Evolutionary conservation across 2,329 filamentous ascomycete genomes (phyloP), one percentile per base, ranked within the genome.

Genomic region (Scleromitrula shiraiana): DNA sequence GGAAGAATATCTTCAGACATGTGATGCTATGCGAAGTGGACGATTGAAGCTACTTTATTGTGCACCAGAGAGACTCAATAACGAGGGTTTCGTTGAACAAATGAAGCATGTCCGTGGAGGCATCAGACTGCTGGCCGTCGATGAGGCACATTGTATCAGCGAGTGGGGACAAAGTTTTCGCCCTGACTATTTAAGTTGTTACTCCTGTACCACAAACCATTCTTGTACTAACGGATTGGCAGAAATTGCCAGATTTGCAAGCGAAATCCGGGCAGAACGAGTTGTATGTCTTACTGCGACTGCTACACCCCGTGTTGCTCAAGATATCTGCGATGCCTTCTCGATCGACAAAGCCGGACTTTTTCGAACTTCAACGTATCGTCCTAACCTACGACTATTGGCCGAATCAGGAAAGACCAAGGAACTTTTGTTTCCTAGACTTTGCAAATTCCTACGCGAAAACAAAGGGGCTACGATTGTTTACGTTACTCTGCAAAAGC

Each of bases 251-350:
- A 70, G 77, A 9, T 81, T 81, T 42, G 70, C 69, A 2, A 61
- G 69, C 14, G 77, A 80, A 55, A 71, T 78, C 51, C 60, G 70
- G 22, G 77, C 78, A 0, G 76, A 81, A 56, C 67, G 76, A 14
- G 75, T 82, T 4, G 64, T 82, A 9, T 82, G 78, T 52, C 61
- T 81, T 20, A 81, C 77, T 0, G 77, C 77, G 3, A 81, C 77
- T 1, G 77, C 77, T 7, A 80, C 76, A 2, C 73, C 72, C 2
- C 67, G 68, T 8, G 77, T 81, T n/a, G 70, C 72, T 0, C 60
- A 73, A 6, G 77, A 80, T 46, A 70, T 81, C 22, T 72, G 76
- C 53, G 62, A 67, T 30, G 70, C 70, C 0, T 81, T 80, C 56
- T 53, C 69, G 2, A 74, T 82, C 23, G 58, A 68, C 2, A 54